A percentile compares a stretch with the other conserved stretches of the same genome.
These are phyloP conservation scores for Microstegium vimineum DNA, from an alignment of 176 grass and related monocot species.

Conservation along the genomic window DNA sequence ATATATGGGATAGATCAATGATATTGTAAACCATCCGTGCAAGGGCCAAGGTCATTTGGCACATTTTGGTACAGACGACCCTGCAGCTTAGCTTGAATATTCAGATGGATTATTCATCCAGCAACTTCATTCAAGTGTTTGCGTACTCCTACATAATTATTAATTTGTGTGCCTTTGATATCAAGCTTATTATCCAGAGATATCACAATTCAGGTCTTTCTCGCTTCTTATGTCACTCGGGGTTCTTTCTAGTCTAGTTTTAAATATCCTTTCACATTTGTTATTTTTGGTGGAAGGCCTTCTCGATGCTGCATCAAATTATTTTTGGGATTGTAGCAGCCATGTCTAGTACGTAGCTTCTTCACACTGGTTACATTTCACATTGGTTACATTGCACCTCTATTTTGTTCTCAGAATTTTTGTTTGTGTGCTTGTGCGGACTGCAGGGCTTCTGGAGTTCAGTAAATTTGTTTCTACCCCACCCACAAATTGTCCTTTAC, in stretches of 20 bases:
- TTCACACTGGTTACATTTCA: not conserved
- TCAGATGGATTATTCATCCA: not conserved
- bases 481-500: not conserved
- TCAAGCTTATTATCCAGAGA: not conserved
- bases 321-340: not conserved
- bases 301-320: not conserved
- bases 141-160: not conserved
- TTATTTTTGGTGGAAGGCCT: not conserved
- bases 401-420: not conserved
- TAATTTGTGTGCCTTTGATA: not conserved
- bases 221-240: not conserved
- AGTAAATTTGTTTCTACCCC: not conserved
- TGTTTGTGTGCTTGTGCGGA: not conserved
- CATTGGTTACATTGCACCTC: not conserved
- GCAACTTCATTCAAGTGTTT: not conserved
- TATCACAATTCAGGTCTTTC: not conserved
- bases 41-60: not conserved
- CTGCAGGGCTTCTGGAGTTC: not conserved
- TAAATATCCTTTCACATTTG: not conserved
- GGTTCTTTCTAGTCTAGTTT: not conserved
- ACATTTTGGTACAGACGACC: not conserved
- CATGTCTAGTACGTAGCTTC: not conserved
- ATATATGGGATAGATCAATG: too few relatives aligned
- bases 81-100: conserved; percentile 2
- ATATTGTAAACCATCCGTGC: not conserved